phyloP scores from a whole-genome alignment of 257 asterid genomes.

The Asclepias syriaca region DNA sequence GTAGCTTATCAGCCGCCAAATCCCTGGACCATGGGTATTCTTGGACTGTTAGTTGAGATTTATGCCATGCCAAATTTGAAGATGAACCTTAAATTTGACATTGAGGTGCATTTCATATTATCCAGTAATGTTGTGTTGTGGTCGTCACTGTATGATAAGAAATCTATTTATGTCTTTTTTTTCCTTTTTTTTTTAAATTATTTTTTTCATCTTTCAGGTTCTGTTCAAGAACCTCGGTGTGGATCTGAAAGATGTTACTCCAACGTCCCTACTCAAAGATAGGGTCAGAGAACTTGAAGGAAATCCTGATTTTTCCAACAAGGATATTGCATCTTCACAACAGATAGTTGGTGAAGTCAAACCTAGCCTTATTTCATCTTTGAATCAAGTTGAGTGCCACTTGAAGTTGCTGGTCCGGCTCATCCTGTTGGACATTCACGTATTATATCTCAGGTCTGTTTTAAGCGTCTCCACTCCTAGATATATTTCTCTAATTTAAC shows the following conservation, averaged over 20 bases:
- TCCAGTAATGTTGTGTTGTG: not conserved
- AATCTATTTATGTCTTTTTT: not conserved
- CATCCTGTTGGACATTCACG: slow-evolving; percentile 73
- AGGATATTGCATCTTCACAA: slow-evolving; percentile 71
- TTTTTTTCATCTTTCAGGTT: slow-evolving; percentile 48
- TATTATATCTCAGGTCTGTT: slow-evolving; percentile 57
- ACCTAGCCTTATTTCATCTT: slow-evolving; percentile 55
- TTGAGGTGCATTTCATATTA: slow-evolving; percentile 57
- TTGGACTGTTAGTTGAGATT: slow-evolving; percentile 87
- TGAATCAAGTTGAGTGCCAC: slow-evolving; percentile 73
- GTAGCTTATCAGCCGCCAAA: slow-evolving; percentile 96
- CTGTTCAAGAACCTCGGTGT: slow-evolving; percentile 85
- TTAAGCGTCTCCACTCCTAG: slow-evolving; percentile 13
- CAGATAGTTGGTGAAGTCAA: slow-evolving; percentile 58
- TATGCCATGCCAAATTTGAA: slow-evolving; percentile 94
- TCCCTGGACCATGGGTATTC: slow-evolving; percentile 99
- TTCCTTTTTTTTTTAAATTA: slow-evolving; percentile 3
- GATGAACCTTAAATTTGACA: slow-evolving; percentile 96
- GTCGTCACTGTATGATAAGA: not conserved
- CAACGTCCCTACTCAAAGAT: slow-evolving; percentile 82
- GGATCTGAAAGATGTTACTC: slow-evolving; percentile 80
- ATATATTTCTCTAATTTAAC: not conserved
- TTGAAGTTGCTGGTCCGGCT: slow-evolving; percentile 48
- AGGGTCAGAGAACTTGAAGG: slow-evolving; percentile 83
- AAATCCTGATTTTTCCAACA: slow-evolving; percentile 94